A percentile compares a stretch with the other conserved stretches of the same genome.
Conservation (phyloP, 2,329 filamentous ascomycete genomes). For the Alternaria burnsii region DNA sequence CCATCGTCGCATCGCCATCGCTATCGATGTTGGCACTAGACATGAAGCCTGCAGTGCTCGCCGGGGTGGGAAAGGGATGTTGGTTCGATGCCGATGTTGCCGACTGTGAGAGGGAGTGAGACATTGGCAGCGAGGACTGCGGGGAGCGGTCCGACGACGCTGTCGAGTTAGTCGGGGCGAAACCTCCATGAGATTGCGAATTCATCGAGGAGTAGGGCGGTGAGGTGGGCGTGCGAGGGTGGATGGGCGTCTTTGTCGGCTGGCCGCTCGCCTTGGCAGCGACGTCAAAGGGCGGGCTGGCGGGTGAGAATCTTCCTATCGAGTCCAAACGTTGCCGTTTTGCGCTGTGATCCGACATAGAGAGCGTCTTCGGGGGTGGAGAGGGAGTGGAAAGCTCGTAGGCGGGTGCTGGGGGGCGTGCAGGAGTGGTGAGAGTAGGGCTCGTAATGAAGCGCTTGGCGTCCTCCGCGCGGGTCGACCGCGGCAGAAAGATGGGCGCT, state of each 20-base stretch:
- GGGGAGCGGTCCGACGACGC: slow-evolving; percentile 49
- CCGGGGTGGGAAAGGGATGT: slow-evolving; percentile 50
- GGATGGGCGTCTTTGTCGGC: slow-evolving; percentile 53
- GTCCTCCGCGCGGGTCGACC: slow-evolving; percentile 40
- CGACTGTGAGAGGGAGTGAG: slow-evolving; percentile 46
- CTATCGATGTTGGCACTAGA: slow-evolving; percentile 48
- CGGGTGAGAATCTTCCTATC: slow-evolving; percentile 56
- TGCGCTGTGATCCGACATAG: slow-evolving; percentile 48
- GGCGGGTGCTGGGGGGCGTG: slow-evolving; percentile 26
- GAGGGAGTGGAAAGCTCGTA: slow-evolving; percentile 16
- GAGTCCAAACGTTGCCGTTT: slow-evolving; percentile 53
- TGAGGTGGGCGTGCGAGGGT: slow-evolving; percentile 59
- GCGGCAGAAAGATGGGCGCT: slow-evolving; percentile 38
- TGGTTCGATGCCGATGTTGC: slow-evolving; percentile 40
- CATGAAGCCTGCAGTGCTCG: slow-evolving; percentile 47
- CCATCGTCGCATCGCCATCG: slow-evolving; percentile 56
- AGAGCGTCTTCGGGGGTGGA: slow-evolving; percentile 18
- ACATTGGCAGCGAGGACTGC: slow-evolving; percentile 54
- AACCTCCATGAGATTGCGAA: slow-evolving; percentile 52
- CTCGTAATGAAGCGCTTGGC: slow-evolving; percentile 39
- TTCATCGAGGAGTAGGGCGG: slow-evolving; percentile 58
- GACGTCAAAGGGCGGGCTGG: slow-evolving; percentile 54
- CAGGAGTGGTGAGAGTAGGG: slow-evolving; percentile 30
- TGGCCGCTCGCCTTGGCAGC: slow-evolving; percentile 47
- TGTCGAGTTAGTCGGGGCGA: slow-evolving; percentile 38